Conservation (phyloP, 78 protist genomes). For the Bodo saltans region DNA sequence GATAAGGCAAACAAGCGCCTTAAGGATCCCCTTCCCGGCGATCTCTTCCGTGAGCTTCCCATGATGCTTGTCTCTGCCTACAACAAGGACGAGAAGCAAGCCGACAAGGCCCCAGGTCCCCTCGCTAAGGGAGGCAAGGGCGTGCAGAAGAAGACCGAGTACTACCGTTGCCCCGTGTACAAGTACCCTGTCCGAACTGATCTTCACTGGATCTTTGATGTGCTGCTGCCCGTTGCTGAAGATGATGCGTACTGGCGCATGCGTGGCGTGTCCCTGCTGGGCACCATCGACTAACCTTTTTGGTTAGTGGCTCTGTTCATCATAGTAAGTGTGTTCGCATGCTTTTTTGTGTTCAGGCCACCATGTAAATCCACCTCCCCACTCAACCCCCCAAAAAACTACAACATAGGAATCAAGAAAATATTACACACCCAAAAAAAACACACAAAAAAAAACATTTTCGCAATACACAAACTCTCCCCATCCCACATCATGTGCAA, state of each 20-base stretch:
- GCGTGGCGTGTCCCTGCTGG: slow-evolving; percentile 60
- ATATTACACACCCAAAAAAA: too few relatives aligned
- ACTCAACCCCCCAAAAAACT: too few relatives aligned
- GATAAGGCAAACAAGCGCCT: slow-evolving; percentile 42
- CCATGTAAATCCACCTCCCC: too few relatives aligned
- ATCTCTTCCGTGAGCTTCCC: slow-evolving; percentile 53
- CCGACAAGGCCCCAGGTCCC: too few relatives aligned
- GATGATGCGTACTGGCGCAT: slow-evolving; percentile 55
- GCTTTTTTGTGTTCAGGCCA: too few relatives aligned
- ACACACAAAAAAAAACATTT: too few relatives aligned
- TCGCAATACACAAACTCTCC: too few relatives aligned
- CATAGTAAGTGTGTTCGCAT: too few relatives aligned
- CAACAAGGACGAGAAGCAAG: background rate
- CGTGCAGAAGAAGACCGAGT: background rate
- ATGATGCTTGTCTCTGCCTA: slow-evolving; percentile 61
- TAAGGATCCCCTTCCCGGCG: slow-evolving; percentile 61
- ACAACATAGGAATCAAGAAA: too few relatives aligned
- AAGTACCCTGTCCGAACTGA: slow-evolving; percentile 49
- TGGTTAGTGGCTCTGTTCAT: too few relatives aligned
- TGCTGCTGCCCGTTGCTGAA: slow-evolving; percentile 52
- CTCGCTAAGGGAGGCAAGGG: too few relatives aligned
- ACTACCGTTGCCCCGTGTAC: slow-evolving; percentile 82
- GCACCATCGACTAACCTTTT: slow-evolving; percentile 46
- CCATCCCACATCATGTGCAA: too few relatives aligned
- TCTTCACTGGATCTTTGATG: slow-evolving; percentile 54